These are phyloP conservation scores for Tolypocladium album DNA, from an alignment of 2,329 filamentous ascomycete species.

Conservation along the genomic window DNA sequence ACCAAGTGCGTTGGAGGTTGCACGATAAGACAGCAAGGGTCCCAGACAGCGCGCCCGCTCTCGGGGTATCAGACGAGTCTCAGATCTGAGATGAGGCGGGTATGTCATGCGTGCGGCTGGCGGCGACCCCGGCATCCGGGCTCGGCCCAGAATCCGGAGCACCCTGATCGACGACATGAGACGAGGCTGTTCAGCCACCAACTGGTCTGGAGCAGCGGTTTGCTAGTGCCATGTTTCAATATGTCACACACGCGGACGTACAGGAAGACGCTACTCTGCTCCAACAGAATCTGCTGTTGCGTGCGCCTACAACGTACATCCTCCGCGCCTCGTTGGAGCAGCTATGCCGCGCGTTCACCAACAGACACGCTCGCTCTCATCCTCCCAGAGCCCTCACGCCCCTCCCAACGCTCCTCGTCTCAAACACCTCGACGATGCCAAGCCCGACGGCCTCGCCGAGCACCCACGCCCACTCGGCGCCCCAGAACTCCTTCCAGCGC, in stretches of 20 bases:
- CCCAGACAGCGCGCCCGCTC: background rate
- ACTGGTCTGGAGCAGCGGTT: background rate
- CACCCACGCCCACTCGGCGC: constrained; percentile 60
- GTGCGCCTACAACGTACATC: background rate
- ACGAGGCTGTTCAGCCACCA: background rate
- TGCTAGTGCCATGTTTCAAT: background rate
- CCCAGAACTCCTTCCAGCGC: constrained; percentile 58
- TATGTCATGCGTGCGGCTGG: background rate
- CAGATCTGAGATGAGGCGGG: background rate
- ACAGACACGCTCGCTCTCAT: constrained; percentile 3
- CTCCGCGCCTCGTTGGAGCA: background rate
- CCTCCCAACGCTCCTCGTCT: constrained; percentile 62
- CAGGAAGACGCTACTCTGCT: background rate
- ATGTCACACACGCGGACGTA: too few relatives aligned
- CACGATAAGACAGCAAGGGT: background rate
- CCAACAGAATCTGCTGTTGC: background rate
- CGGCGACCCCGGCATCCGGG: background rate
- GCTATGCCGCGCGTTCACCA: background rate
- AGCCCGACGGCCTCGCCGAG: constrained; percentile 60
- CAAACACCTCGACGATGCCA: constrained; percentile 62
- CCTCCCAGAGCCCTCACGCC: constrained; percentile 41
- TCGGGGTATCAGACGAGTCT: background rate
- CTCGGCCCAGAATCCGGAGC: background rate
- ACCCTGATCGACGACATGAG: background rate
- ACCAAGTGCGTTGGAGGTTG: background rate